Conservation (phyloP, 768 basidiomycete species). For the Porphyrellus cyaneotinctus region DNA sequence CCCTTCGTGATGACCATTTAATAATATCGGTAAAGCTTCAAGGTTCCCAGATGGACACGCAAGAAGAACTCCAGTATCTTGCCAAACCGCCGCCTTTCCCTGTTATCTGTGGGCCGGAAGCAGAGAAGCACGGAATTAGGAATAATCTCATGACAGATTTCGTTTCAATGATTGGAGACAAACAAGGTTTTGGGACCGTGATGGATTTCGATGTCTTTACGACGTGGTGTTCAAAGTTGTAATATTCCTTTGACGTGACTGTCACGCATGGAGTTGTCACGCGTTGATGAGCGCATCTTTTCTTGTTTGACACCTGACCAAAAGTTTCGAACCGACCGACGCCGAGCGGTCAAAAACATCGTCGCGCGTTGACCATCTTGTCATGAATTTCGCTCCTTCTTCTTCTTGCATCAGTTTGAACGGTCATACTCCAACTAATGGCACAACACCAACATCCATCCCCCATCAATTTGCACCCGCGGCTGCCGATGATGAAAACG, state of each 20-base stretch:
- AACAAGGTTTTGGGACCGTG: conserved; percentile 40
- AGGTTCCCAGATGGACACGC: background rate
- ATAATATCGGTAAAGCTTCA: conserved; percentile 2
- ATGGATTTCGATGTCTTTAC: conserved; percentile 28
- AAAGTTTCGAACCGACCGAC: conserved; percentile 3
- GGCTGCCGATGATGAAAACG: conserved; percentile 31
- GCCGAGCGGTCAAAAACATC: conserved; percentile 1
- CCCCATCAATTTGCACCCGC: conserved; percentile 37
- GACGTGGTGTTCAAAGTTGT: conserved; percentile 17
- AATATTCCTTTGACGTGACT: conserved; percentile 18
- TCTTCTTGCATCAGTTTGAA: conserved; percentile 43
- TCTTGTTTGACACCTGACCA: conserved; percentile 3
- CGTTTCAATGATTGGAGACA: conserved; percentile 43
- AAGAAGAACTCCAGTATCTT: conserved; percentile 32
- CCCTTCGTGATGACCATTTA: background rate
- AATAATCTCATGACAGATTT: conserved; percentile 60
- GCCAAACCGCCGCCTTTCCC: conserved; percentile 48
- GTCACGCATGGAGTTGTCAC: conserved; percentile 19
- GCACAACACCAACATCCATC: conserved; percentile 36
- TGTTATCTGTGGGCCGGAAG: conserved; percentile 43
- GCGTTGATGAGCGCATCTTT: conserved; percentile 19
- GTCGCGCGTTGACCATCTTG: conserved; percentile 2
- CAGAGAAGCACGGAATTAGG: conserved; percentile 34
- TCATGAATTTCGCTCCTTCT: conserved; percentile 27
- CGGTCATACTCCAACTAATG: conserved; percentile 52